Conservation (phyloP, 768 basidiomycete genomes). For the Boletus bicolor region DNA sequence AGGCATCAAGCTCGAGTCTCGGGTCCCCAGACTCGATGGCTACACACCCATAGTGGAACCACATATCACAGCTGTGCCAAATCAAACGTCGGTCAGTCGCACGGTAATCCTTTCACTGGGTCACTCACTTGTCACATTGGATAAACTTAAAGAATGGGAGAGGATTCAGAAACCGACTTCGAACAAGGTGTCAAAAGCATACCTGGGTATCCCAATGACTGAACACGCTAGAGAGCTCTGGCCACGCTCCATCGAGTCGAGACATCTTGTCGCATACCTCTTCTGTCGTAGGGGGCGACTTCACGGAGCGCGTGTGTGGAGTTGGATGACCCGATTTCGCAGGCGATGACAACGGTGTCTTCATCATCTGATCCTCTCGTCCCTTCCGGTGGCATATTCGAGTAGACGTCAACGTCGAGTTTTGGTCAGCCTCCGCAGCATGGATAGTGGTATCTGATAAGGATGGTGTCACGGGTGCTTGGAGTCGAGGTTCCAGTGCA, state of each 20-base stretch:
- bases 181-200: not conserved
- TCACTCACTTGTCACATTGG: slow-evolving; percentile 34
- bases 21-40: slow-evolving; percentile 38
- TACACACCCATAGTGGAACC: slow-evolving; percentile 55
- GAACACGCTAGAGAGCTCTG: slow-evolving; percentile 7
- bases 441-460: not conserved
- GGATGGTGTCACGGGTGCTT: not conserved
- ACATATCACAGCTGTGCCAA: slow-evolving; percentile 36
- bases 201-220: slow-evolving; percentile 27
- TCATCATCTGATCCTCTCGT: not conserved
- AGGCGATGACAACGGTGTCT: not conserved
- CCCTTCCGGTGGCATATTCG: not conserved
- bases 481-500: not conserved
- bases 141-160: slow-evolving; percentile 25
- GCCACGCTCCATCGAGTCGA: slow-evolving; percentile 9
- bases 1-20: slow-evolving; percentile 29
- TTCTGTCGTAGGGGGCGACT: not conserved
- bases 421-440: not conserved
- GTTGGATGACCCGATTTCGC: not conserved
- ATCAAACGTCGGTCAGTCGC: not conserved
- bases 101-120: no score
- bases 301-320: not conserved
- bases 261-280: not conserved
- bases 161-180: not conserved
- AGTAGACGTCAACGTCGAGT: not conserved